Conservation (phyloP, 768 basidiomycete genomes). For the Lentinula edodes region DNA sequence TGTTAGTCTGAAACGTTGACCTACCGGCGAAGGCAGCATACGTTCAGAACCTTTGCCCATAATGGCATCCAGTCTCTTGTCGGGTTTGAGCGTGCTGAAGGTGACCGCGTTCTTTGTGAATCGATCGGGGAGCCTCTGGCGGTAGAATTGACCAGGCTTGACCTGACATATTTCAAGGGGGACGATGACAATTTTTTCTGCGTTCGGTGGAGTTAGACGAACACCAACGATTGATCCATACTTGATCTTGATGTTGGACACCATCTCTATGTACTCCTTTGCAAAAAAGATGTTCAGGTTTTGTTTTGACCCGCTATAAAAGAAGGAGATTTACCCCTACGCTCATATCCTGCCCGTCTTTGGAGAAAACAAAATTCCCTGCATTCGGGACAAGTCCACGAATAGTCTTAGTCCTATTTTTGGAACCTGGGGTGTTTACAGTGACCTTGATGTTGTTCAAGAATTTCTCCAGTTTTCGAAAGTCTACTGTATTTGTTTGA, state of each 20-base stretch:
- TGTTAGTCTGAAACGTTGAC: not conserved
- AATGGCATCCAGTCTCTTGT: conserved; percentile 23
- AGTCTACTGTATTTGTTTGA: conserved; percentile 11
- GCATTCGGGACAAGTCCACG: no score
- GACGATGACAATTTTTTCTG: conserved; percentile 26
- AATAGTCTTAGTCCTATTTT: conserved; percentile 16
- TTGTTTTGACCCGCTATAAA: not conserved
- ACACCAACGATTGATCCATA: conserved; percentile 35
- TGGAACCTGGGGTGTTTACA: conserved; percentile 13
- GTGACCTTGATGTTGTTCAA: conserved; percentile 32
- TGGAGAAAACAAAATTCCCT: conserved; percentile 26
- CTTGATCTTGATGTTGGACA: conserved; percentile 25
- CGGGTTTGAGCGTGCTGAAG: conserved; percentile 44
- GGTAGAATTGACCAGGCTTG: conserved; percentile 43
- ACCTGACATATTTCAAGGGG: conserved; percentile 48
- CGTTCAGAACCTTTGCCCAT: not conserved
- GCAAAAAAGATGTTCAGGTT: not conserved
- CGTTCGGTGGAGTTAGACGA: conserved; percentile 18
- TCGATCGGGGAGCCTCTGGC: conserved; percentile 32
- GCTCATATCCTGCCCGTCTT: conserved; percentile 24
- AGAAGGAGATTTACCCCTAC: conserved; percentile 28
- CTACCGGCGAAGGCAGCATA: not conserved
- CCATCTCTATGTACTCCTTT: conserved; percentile 36
- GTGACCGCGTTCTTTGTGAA: conserved; percentile 32
- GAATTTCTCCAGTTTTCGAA: conserved; percentile 29